Conservation (phyloP, 2,329 filamentous ascomycete genomes). For the Alternaria gansuensis region DNA sequence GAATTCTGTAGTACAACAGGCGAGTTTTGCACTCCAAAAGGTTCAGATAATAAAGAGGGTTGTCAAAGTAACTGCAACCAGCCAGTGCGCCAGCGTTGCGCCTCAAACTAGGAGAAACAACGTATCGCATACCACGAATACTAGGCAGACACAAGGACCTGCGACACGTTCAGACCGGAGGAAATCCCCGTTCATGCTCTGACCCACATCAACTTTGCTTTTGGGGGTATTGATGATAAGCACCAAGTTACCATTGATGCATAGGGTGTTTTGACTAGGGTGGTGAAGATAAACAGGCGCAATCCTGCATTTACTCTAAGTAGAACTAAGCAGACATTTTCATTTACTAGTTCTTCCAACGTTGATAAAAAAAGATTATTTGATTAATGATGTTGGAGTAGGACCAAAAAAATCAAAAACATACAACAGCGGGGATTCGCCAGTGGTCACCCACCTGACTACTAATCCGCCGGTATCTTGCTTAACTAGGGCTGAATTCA, state of each 20-base stretch:
- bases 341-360: not conserved
- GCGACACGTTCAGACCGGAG: too few relatives aligned
- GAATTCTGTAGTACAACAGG: slow-evolving; percentile 12
- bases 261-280: too few relatives aligned
- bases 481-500: not conserved
- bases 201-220: too few relatives aligned
- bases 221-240: too few relatives aligned
- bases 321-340: too few relatives aligned
- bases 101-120: too few relatives aligned
- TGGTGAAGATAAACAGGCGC: slow-evolving; percentile 34
- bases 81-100: not conserved
- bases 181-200: too few relatives aligned
- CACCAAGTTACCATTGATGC: too few relatives aligned
- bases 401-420: slow-evolving; percentile 3
- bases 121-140: too few relatives aligned
- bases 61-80: slow-evolving; percentile 18
- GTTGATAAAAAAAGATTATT: not conserved
- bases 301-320: slow-evolving; percentile 10
- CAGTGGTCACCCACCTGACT: slow-evolving; percentile 7
- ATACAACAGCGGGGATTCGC: slow-evolving; percentile 18
- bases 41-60: too few relatives aligned
- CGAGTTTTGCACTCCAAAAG: slow-evolving; percentile 2
- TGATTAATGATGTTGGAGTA: not conserved
- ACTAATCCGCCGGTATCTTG: slow-evolving; percentile 11
- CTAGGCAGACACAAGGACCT: too few relatives aligned